A percentile compares a stretch with the other conserved stretches of the same genome.
These are phyloP conservation scores for Fusarium camptoceras DNA, from an alignment of 2,329 filamentous ascomycete species.

Conservation along the genomic window DNA sequence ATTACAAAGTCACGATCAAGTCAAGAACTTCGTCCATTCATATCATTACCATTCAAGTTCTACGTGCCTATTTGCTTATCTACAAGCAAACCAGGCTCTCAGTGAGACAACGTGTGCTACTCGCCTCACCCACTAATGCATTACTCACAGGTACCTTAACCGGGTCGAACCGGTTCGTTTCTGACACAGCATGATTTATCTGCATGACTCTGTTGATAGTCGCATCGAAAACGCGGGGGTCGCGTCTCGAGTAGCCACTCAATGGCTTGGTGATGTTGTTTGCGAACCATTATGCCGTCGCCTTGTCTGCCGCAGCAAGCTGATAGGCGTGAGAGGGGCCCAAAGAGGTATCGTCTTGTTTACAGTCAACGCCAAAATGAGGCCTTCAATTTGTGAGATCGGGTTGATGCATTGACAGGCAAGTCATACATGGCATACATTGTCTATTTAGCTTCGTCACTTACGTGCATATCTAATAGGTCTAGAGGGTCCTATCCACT, in stretches of 20 bases:
- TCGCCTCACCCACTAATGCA: not conserved
- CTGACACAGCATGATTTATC: constrained; percentile 16
- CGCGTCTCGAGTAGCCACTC: constrained; percentile 31
- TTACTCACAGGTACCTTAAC: not conserved
- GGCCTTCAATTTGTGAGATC: constrained; percentile 14
- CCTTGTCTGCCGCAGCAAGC: constrained; percentile 16
- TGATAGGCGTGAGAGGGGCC: constrained; percentile 17
- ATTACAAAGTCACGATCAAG: not conserved
- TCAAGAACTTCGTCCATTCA: not conserved
- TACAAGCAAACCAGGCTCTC: not conserved
- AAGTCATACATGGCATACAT: constrained; percentile 40
- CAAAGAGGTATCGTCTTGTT: constrained; percentile 34
- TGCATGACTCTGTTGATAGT: constrained; percentile 12
- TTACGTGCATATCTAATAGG: constrained; percentile 2
- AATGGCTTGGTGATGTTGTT: constrained; percentile 18
- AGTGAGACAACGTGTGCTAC: not conserved
- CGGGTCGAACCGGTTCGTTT: constrained; percentile 14
- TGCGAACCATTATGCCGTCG: constrained; percentile 37
- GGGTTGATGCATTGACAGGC: constrained; percentile 18
- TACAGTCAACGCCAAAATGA: constrained; percentile 20
- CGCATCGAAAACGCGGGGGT: constrained; percentile 15
- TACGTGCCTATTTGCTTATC: not conserved
- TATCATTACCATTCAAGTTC: not conserved
- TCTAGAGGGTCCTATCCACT: not conserved
- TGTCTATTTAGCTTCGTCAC: not conserved